Percentiles rank a stretch among this genome's conserved stretches.
phyloP scores from a whole-genome alignment of 192 early-diverging fungal species.

The Linnemannia elongata region DNA sequence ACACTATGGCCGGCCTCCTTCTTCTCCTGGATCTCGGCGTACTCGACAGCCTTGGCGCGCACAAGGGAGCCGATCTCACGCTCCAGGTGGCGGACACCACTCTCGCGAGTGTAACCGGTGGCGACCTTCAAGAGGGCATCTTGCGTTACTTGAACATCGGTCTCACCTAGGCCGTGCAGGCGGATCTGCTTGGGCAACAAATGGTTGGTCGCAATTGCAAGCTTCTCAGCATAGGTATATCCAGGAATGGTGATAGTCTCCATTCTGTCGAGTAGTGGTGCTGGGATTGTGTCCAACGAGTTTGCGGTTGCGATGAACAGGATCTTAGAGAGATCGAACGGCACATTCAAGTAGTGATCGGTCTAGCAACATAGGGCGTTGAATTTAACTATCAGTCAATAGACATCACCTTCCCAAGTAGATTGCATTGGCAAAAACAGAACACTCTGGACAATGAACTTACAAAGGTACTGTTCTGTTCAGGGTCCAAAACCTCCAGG shows the following conservation, averaged over 20 bases:
- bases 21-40: conserved; percentile 69
- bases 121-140: conserved; percentile 71
- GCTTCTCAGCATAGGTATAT: conserved; percentile 89
- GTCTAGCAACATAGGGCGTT: conserved; percentile 23
- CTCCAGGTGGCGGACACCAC: conserved; percentile 83
- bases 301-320: conserved; percentile 92
- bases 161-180: conserved; percentile 70
- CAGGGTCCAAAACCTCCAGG: conserved; percentile 88
- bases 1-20: not conserved
- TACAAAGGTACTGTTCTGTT: conserved; percentile 84
- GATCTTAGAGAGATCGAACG: conserved; percentile 72
- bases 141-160: conserved; percentile 67
- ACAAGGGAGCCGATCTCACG: conserved; percentile 79
- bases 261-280: conserved; percentile 88
- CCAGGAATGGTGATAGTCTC: conserved; percentile 82
- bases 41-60: conserved; percentile 77
- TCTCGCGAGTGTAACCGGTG: conserved; percentile 83
- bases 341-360: conserved; percentile 86
- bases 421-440: not conserved
- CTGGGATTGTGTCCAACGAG: conserved; percentile 79
- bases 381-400: not conserved
- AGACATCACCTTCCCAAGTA: not conserved
- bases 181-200: conserved; percentile 82
- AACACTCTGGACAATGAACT: not conserved
- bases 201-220: conserved; percentile 79